Percentiles rank a stretch among this genome's conserved stretches.
Evolutionary conservation across 352 stramenopile species (phyloP).

Genomic region (Phytophthora sojae): DNA sequence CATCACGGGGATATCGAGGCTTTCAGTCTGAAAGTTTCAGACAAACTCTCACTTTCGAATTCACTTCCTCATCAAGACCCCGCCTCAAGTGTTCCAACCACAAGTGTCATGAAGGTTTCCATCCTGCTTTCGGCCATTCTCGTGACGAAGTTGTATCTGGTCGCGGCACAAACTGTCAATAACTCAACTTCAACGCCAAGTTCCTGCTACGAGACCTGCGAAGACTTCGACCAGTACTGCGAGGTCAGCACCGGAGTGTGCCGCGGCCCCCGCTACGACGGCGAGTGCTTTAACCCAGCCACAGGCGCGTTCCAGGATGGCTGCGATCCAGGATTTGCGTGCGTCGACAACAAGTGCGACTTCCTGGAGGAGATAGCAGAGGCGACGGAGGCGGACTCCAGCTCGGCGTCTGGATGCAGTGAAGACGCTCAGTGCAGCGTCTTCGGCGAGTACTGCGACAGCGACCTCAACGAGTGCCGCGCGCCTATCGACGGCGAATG

Average conservation of each 20-base stretch:
- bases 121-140: slow-evolving; percentile 2
- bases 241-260: slow-evolving; percentile 21
- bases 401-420: slow-evolving; percentile 7
- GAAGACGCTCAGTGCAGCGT: not conserved
- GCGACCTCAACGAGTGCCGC: not conserved
- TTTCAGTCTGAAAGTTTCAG: too few relatives aligned
- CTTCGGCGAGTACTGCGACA: not conserved
- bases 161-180: slow-evolving; percentile 6
- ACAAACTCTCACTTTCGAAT: slow-evolving; percentile 13
- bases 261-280: slow-evolving; percentile 18
- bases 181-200: slow-evolving; percentile 6
- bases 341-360: slow-evolving; percentile 31
- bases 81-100: not conserved
- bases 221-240: slow-evolving; percentile 38
- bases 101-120: slow-evolving; percentile 16
- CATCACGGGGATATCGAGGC: too few relatives aligned
- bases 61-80: not conserved
- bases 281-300: slow-evolving; percentile 23
- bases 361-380: slow-evolving; percentile 3
- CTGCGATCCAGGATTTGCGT: slow-evolving; percentile 28
- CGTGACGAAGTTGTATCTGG: not conserved
- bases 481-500: not conserved
- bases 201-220: slow-evolving; percentile 25
- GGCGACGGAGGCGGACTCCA: not conserved
- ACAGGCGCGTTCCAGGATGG: slow-evolving; percentile 22